Conservation (phyloP, 305 asterid genomes). For the Andrographis paniculata region DNA sequence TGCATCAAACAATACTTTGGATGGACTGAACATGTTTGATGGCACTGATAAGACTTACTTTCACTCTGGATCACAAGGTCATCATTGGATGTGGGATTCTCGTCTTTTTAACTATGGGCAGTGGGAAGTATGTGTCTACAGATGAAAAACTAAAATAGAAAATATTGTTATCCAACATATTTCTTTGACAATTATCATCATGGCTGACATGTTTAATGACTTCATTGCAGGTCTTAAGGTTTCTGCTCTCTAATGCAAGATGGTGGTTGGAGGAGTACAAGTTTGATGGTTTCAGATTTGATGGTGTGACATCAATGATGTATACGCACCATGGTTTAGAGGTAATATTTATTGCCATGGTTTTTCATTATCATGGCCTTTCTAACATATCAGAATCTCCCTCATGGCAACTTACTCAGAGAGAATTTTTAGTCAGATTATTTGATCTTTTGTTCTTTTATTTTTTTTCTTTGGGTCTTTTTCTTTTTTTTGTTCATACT, state of each 20-base stretch:
- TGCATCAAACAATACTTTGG: slow-evolving; percentile 96
- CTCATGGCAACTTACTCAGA: no score
- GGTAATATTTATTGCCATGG: slow-evolving; percentile 41
- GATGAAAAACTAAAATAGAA: slow-evolving; percentile 7
- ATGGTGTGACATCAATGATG: slow-evolving; percentile 99
- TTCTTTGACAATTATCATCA: slow-evolving; percentile 6
- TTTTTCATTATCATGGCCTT: no score
- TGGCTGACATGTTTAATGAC: slow-evolving; percentile 13
- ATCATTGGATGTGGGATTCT: slow-evolving; percentile 99
- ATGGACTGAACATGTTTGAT: slow-evolving; percentile 99
- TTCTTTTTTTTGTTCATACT: slow-evolving; percentile 13
- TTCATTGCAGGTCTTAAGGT: slow-evolving; percentile 72
- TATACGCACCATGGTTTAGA: slow-evolving; percentile 94
- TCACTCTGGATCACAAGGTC: slow-evolving; percentile 90
- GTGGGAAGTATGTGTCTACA: slow-evolving; percentile 81
- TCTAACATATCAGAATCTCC: no score
- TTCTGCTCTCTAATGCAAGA: slow-evolving; percentile 95
- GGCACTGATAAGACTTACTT: slow-evolving; percentile 97
- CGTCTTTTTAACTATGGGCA: slow-evolving; percentile 98
- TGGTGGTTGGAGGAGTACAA: slow-evolving; percentile 99
- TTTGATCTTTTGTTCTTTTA: no score
- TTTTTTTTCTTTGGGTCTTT: no score
- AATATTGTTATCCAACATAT: slow-evolving; percentile 1
- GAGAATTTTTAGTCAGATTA: no score
- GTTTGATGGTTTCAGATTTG: slow-evolving; percentile 99